Conservation (phyloP, 2,329 filamentous ascomycete genomes). For the Botrytis fragariae region DNA sequence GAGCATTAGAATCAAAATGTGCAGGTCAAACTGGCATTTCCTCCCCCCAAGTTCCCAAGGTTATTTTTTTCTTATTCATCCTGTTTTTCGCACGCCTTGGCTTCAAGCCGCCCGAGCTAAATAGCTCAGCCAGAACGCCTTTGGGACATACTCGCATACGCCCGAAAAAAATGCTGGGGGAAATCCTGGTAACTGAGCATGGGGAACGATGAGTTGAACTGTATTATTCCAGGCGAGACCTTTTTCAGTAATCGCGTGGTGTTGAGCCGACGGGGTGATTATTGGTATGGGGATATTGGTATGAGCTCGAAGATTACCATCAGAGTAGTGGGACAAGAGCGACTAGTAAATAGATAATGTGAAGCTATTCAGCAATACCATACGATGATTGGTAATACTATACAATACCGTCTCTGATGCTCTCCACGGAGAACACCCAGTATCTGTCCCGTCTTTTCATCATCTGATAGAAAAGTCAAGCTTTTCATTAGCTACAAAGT, state of each 20-base stretch:
- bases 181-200: not conserved
- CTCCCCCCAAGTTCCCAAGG: not conserved
- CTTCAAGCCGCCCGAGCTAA: constrained; percentile 2
- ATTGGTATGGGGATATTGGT: not conserved
- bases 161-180: not conserved
- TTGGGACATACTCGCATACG: constrained; percentile 14
- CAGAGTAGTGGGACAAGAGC: not conserved
- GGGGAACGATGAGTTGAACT: constrained; percentile 1
- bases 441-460: constrained; percentile 2
- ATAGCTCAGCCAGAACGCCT: constrained; percentile 6
- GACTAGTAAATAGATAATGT: not conserved
- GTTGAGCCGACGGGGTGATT: not conserved
- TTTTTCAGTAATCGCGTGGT: not conserved
- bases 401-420: not conserved
- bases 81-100: not conserved
- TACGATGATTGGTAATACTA: not conserved
- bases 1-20: not conserved
- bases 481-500: constrained; percentile 7
- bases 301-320: not conserved
- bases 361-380: not conserved
- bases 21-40: not conserved
- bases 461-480: constrained; percentile 7
- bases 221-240: not conserved
- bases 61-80: not conserved
- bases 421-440: not conserved